These are phyloP conservation scores for Zostera marina DNA, from an alignment of 116 monocot genomes.

Conservation along the genomic window DNA sequence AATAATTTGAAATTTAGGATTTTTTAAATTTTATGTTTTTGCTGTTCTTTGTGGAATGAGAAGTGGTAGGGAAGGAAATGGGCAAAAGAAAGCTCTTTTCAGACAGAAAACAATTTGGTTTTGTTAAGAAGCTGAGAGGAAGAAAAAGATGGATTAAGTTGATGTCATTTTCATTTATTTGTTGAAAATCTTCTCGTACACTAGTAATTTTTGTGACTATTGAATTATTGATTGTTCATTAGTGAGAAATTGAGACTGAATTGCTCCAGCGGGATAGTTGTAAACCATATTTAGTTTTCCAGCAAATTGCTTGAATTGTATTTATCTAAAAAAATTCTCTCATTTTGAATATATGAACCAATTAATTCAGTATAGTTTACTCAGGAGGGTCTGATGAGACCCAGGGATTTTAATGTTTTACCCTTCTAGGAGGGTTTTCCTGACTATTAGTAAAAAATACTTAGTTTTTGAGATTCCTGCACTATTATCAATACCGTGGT, in stretches of 20 bases:
- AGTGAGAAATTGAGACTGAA: too few species aligned
- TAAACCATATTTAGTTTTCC: too few species aligned
- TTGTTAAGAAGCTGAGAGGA: conserved; percentile 3
- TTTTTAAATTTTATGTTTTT: background rate
- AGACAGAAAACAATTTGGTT: conserved; percentile 4
- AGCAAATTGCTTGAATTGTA: background rate
- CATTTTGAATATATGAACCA: too few species aligned
- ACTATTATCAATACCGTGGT: too few species aligned
- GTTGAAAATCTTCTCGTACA: conserved; percentile 6
- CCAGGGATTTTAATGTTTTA: too few species aligned
- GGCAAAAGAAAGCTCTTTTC: conserved; percentile 12
- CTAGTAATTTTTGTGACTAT: background rate
- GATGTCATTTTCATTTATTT: background rate
- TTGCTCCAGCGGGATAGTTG: too few species aligned
- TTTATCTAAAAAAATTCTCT: background rate
- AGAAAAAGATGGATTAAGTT: background rate
- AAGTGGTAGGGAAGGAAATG: conserved; percentile 4
- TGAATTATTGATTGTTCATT: background rate
- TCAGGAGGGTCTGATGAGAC: too few species aligned
- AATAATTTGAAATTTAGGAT: too few species aligned
- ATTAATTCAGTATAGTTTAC: too few species aligned
- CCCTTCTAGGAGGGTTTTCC: too few species aligned
- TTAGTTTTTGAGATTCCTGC: too few species aligned
- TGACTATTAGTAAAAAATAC: too few species aligned
- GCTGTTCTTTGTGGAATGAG: conserved; percentile 5